Conservation (phyloP, 202 grass and related monocot species). For the Saccharum hybrid region DNA sequence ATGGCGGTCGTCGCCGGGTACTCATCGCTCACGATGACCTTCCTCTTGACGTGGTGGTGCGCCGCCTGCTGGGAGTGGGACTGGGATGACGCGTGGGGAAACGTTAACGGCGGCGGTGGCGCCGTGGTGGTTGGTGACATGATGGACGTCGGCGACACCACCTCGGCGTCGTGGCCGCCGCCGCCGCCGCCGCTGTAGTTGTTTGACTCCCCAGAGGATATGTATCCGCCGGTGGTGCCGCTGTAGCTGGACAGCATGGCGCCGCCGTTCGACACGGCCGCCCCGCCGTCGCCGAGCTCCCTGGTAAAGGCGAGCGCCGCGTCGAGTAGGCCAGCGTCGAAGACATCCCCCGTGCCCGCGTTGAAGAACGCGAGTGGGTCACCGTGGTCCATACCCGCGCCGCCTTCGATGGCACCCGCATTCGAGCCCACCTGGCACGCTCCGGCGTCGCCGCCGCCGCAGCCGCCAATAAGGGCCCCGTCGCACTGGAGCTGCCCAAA, state of each 20-base stretch:
- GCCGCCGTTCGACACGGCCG: slow-evolving; percentile 41
- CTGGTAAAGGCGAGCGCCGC: slow-evolving; percentile 47
- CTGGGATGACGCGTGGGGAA: not conserved
- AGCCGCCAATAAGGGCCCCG: not conserved
- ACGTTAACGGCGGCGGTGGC: slow-evolving; percentile 7
- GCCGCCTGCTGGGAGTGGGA: not conserved
- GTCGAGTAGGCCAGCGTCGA: slow-evolving; percentile 53
- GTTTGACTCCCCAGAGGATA: slow-evolving; percentile 79
- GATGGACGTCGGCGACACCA: slow-evolving; percentile 58
- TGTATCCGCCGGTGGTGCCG: slow-evolving; percentile 59
- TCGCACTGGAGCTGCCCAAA: slow-evolving; percentile 51
- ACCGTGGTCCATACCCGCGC: not conserved
- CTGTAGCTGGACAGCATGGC: slow-evolving; percentile 57
- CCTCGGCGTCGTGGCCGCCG: slow-evolving; percentile 55
- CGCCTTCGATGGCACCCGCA: not conserved
- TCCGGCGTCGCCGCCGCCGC: not conserved
- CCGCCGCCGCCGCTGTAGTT: slow-evolving; percentile 51
- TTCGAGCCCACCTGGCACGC: slow-evolving; percentile 31
- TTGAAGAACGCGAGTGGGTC: slow-evolving; percentile 36
- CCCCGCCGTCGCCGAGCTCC: slow-evolving; percentile 15
- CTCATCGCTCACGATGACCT: slow-evolving; percentile 40
- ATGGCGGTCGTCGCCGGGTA: not conserved
- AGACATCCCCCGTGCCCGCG: slow-evolving; percentile 40
- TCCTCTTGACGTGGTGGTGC: slow-evolving; percentile 42
- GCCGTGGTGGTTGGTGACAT: slow-evolving; percentile 38